phyloP scores from a whole-genome alignment of 75 land plant species.

The Sequoiadendron giganteum region DNA sequence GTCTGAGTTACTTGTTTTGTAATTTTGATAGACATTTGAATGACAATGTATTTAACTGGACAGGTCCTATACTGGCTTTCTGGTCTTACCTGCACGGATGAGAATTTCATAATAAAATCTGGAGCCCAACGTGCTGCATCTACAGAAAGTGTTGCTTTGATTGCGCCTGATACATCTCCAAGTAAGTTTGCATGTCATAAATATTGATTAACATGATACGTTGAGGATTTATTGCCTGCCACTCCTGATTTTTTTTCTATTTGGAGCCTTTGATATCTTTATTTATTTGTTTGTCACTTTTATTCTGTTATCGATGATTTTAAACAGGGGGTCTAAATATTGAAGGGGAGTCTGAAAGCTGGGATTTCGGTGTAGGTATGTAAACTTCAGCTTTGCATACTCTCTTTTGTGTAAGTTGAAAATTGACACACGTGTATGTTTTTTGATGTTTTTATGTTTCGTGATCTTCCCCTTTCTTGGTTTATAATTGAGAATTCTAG shows the following conservation, averaged over 20 bases:
- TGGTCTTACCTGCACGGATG: slow-evolving; percentile 96
- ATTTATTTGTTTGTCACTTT: not conserved
- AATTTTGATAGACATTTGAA: not conserved
- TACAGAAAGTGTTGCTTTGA: slow-evolving; percentile 68
- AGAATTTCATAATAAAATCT: slow-evolving; percentile 87
- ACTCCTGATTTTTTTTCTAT: not conserved
- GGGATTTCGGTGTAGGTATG: slow-evolving; percentile 98
- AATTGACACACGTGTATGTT: not conserved
- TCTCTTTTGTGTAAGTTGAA: not conserved
- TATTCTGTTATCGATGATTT: not conserved
- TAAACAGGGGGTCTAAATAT: slow-evolving; percentile 85
- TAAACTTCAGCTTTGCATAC: not conserved
- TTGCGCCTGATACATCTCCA: slow-evolving; percentile 96
- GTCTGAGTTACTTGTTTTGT: not conserved
- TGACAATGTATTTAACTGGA: not conserved
- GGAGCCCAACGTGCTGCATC: slow-evolving; percentile 96
- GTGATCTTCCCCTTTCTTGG: not conserved
- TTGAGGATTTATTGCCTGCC: not conserved
- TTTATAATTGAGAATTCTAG: not conserved
- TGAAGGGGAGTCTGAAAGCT: slow-evolving; percentile 95
- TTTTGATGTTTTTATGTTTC: slow-evolving; percentile 4
- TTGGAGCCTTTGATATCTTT: not conserved
- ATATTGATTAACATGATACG: not conserved
- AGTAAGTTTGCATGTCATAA: slow-evolving; percentile 41
- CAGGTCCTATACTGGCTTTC: slow-evolving; percentile 96